Conservation (phyloP, 2,329 filamentous ascomycete species). For the Penicillium olsonii region DNA sequence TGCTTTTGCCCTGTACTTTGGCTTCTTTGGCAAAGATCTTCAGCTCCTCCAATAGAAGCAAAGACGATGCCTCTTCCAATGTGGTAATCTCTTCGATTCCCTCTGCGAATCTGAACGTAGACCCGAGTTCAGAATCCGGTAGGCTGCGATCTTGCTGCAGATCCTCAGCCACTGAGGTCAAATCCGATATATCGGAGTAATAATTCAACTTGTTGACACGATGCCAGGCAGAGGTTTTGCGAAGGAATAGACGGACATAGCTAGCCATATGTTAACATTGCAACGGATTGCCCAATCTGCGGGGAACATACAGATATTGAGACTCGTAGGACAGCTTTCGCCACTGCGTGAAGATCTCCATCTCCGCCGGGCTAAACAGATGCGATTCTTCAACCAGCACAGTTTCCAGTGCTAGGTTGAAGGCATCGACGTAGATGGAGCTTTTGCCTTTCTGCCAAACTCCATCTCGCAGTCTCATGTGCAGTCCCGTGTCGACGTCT, state of each 20-base stretch:
- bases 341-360: constrained; percentile 76
- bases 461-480: constrained; percentile 56
- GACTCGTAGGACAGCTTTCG: constrained; percentile 73
- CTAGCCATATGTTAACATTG: constrained; percentile 45
- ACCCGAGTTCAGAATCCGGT: constrained; percentile 56
- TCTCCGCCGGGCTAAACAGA: constrained; percentile 80
- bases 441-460: constrained; percentile 75
- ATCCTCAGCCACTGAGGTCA: constrained; percentile 63
- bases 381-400: constrained; percentile 87
- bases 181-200: constrained; percentile 77
- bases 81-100: constrained; percentile 72
- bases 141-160: constrained; percentile 63
- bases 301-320: constrained; percentile 75
- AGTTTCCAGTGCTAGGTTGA: constrained; percentile 87
- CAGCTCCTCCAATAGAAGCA: constrained; percentile 85
- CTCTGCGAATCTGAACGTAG: constrained; percentile 77
- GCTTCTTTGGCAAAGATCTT: constrained; percentile 82
- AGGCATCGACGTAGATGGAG: constrained; percentile 96
- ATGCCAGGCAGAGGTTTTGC: constrained; percentile 92
- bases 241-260: constrained; percentile 88
- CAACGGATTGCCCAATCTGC: not conserved
- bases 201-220: constrained; percentile 76
- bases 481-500: constrained; percentile 42
- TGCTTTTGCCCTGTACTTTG: constrained; percentile 85
- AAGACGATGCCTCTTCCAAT: constrained; percentile 77